phyloP scores from a whole-genome alignment of 2,329 filamentous ascomycete species.

The Verticillium nubilum region DNA sequence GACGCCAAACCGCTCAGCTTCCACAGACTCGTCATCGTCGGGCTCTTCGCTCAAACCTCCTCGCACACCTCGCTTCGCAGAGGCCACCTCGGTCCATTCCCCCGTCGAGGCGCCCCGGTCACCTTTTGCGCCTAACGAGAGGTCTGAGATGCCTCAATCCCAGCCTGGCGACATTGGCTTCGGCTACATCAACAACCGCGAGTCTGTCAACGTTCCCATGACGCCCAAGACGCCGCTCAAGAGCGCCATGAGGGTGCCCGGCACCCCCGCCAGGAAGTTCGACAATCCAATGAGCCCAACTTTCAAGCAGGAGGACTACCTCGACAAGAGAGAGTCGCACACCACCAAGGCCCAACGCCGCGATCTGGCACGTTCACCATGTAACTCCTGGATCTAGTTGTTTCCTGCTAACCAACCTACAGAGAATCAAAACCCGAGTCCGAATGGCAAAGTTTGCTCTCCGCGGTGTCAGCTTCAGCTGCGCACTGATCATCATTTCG shows the following conservation, averaged over 20 bases:
- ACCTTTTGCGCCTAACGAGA: conserved; percentile 52
- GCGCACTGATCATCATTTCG: conserved; percentile 87
- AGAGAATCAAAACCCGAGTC: conserved; percentile 92
- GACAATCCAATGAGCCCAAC: conserved; percentile 83
- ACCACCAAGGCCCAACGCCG: conserved; percentile 84
- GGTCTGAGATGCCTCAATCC: conserved; percentile 52
- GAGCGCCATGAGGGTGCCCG: conserved; percentile 84
- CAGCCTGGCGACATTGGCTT: conserved; percentile 87
- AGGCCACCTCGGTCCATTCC: conserved; percentile 74
- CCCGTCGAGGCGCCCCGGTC: conserved; percentile 56
- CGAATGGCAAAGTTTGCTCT: conserved; percentile 91
- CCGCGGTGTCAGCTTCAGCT: conserved; percentile 94
- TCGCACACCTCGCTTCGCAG: conserved; percentile 72
- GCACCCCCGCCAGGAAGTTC: conserved; percentile 68
- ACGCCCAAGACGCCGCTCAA: conserved; percentile 77
- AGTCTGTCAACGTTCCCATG: conserved; percentile 56
- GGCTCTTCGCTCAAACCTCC: conserved; percentile 58
- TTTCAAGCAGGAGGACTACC: conserved; percentile 77
- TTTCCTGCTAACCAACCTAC: conserved; percentile 19
- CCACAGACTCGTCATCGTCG: conserved; percentile 46
- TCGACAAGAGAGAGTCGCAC: conserved; percentile 76
- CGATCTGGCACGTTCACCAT: conserved; percentile 66
- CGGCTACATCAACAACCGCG: conserved; percentile 70
- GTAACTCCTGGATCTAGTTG: too few species aligned
- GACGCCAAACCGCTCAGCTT: conserved; percentile 40